These are phyloP conservation scores for Lactuca sativa DNA, from an alignment of 129 eudicot species.

Conservation along the genomic window DNA sequence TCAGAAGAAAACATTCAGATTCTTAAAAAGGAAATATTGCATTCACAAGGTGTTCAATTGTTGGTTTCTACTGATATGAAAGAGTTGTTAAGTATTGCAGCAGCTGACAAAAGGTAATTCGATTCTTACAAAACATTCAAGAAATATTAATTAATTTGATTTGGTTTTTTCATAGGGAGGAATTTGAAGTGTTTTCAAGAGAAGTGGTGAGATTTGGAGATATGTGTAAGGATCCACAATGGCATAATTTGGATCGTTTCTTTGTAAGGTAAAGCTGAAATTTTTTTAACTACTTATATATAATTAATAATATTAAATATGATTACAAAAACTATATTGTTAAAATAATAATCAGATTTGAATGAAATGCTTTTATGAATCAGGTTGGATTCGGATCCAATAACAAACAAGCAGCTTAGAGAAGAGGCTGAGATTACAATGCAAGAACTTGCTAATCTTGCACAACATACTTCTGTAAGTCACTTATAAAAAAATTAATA, in stretches of 20 bases:
- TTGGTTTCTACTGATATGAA: constrained; percentile 87
- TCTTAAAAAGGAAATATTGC: constrained; percentile 67
- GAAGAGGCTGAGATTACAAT: constrained; percentile 76
- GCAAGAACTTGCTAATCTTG: constrained; percentile 69
- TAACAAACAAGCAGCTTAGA: constrained; percentile 48
- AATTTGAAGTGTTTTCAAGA: constrained; percentile 68
- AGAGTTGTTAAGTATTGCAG: constrained; percentile 79
- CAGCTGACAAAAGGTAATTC: constrained; percentile 84
- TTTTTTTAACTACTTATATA: background rate
- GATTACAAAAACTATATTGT: too few relatives aligned
- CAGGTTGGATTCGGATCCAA: constrained; percentile 73
- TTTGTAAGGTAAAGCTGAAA: constrained; percentile 56
- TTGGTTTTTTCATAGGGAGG: constrained; percentile 57
- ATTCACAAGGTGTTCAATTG: constrained; percentile 73
- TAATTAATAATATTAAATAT: too few relatives aligned
- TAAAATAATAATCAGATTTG: background rate
- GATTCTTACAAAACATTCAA: background rate
- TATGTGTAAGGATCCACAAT: constrained; percentile 90
- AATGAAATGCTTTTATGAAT: constrained; percentile 28
- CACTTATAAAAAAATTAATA: background rate
- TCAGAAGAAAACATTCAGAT: constrained; percentile 65
- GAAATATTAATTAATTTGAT: background rate
- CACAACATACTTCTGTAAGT: constrained; percentile 91
- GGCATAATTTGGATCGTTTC: constrained; percentile 83
- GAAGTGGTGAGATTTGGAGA: constrained; percentile 94